Conservation (phyloP, 768 basidiomycete species). For the Erythrobasidium yunnanense region DNA sequence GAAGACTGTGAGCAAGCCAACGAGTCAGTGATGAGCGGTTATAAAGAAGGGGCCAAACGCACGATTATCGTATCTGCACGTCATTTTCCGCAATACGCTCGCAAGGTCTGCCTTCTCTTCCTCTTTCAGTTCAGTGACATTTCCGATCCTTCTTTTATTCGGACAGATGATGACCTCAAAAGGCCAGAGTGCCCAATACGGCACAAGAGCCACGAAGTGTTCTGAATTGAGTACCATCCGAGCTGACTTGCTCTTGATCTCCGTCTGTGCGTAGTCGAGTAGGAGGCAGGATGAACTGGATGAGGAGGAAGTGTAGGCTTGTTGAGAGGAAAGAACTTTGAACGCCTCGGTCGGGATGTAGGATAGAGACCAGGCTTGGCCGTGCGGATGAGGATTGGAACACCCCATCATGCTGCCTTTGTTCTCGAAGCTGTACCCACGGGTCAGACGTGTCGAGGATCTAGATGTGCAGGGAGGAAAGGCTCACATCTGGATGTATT, state of each 20-base stretch:
- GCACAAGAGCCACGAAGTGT: constrained; percentile 73
- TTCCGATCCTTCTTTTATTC: constrained; percentile 59
- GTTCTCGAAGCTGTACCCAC: constrained; percentile 52
- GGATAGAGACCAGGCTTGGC: constrained; percentile 58
- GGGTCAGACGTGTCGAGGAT: no score
- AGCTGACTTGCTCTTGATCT: constrained; percentile 41
- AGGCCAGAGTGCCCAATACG: constrained; percentile 95
- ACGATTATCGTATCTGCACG: constrained; percentile 37
- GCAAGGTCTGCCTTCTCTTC: constrained; percentile 60
- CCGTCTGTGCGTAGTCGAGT: constrained; percentile 38
- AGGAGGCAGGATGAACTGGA: constrained; percentile 28
- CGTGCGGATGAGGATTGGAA: constrained; percentile 87
- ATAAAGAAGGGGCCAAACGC: background rate
- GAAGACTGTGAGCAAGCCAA: constrained; percentile 59
- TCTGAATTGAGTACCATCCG: constrained; percentile 62
- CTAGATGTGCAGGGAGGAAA: background rate
- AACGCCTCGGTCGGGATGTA: constrained; percentile 56
- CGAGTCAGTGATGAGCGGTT: background rate
- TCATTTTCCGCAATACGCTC: constrained; percentile 46
- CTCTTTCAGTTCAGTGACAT: constrained; percentile 52
- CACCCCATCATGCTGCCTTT: constrained; percentile 93
- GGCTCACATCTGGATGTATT: constrained; percentile 37
- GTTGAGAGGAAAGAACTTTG: constrained; percentile 28
- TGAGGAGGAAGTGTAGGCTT: constrained; percentile 15
- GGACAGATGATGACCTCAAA: constrained; percentile 56